phyloP scores from a whole-genome alignment of 2,329 filamentous ascomycete genomes.

The Microdochium paspali region DNA sequence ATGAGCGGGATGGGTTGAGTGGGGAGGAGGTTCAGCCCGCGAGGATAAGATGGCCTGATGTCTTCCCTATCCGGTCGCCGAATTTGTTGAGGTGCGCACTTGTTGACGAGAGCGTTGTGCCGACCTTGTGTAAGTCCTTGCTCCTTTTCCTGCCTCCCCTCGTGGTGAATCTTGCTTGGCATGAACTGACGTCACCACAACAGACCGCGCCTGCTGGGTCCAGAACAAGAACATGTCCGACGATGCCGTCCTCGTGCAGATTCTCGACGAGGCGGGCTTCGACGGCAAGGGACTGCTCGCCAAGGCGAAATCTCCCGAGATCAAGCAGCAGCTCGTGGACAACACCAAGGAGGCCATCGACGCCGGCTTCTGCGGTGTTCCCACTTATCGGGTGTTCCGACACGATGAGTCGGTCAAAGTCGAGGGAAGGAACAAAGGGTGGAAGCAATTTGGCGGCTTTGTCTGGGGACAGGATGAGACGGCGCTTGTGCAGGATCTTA shows the following conservation, averaged over 20 bases:
- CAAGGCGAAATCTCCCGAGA: background rate
- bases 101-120: constrained; percentile 1
- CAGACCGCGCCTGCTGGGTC: constrained; percentile 4
- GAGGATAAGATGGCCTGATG: constrained; percentile 2
- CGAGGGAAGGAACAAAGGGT: background rate
- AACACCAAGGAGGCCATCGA: constrained; percentile 4
- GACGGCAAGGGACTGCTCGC: constrained; percentile 3
- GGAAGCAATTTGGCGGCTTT: constrained; percentile 2
- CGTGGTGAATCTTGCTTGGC: background rate
- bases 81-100: constrained; percentile 4
- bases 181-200: background rate
- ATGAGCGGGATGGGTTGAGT: constrained; percentile 1
- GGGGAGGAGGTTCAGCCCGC: background rate
- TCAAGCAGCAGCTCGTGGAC: constrained; percentile 1
- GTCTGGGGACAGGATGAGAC: constrained; percentile 6
- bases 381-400: constrained; percentile 4
- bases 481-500: constrained; percentile 5
- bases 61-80: constrained; percentile 4
- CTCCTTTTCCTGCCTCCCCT: background rate
- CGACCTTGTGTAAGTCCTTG: constrained; percentile 2
- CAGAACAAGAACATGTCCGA: constrained; percentile 4
- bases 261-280: constrained; percentile 3
- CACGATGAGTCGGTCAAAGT: background rate
- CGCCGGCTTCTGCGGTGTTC: constrained; percentile 5
- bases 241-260: constrained; percentile 1